Conservation (phyloP, 345 rosid species). For the Heritiera fomes region DNA sequence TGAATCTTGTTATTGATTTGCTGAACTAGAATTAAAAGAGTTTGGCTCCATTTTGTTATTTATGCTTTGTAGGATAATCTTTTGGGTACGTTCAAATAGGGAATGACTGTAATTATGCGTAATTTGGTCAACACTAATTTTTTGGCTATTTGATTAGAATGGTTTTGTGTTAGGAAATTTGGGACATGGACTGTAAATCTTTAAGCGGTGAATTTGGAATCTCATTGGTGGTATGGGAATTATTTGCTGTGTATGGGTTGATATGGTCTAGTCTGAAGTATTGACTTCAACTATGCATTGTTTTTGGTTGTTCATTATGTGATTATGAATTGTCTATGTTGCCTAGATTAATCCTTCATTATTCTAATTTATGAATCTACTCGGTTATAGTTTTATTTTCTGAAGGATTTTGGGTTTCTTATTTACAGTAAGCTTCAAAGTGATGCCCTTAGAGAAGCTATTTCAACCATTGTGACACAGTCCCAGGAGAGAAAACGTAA, state of each 20-base stretch:
- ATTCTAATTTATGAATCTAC: not conserved
- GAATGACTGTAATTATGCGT: not conserved
- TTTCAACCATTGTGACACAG: constrained; percentile 48
- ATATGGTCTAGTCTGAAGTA: not conserved
- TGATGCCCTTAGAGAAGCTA: constrained; percentile 86
- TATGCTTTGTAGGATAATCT: not conserved
- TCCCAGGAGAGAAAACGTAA: constrained; percentile 69
- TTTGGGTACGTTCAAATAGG: not conserved
- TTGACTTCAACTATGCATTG: not conserved
- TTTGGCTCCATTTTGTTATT: not conserved
- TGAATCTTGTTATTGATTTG: not conserved
- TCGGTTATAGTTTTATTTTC: not conserved
- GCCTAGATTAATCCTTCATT: not conserved
- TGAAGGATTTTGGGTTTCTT: not conserved
- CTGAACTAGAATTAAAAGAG: not conserved
- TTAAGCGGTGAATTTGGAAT: not conserved
- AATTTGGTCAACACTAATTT: not conserved
- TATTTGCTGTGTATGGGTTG: not conserved
- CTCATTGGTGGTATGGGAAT: not conserved
- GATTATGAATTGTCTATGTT: not conserved
- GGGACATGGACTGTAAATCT: not conserved
- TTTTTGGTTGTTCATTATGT: not conserved
- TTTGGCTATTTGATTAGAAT: not conserved
- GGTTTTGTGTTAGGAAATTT: not conserved
- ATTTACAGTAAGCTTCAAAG: constrained; percentile 84